Percentiles rank a stretch among this genome's conserved stretches.
phyloP scores from a whole-genome alignment of 306 rosid species.

The Castanea sativa region DNA sequence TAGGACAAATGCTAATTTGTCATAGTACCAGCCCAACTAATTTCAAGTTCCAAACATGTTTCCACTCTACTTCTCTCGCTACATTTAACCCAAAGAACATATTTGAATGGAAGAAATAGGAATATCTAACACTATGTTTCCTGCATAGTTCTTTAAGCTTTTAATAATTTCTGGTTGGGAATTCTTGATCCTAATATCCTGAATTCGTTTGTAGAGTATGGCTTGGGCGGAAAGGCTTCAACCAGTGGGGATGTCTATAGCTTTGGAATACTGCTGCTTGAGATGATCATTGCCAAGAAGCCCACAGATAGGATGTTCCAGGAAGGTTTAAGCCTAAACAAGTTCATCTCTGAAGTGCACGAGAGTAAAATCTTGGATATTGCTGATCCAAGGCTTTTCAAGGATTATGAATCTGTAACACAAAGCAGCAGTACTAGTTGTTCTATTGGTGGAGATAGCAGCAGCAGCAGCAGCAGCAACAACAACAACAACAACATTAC shows the following conservation, averaged over 20 bases:
- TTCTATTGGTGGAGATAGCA: neutral
- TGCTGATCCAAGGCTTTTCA: constrained; percentile 21
- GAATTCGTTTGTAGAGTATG: constrained; percentile 38
- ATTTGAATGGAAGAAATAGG: too few relatives aligned
- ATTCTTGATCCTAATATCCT: neutral
- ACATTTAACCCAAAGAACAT: too few relatives aligned
- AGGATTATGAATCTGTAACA: neutral
- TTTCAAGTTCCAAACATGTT: too few relatives aligned
- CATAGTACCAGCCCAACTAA: too few relatives aligned
- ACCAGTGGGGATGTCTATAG: constrained; percentile 42
- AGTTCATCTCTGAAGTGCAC: too few relatives aligned
- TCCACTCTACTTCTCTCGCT: too few relatives aligned
- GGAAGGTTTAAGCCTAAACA: too few relatives aligned
- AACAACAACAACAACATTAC: neutral
- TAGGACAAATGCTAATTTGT: too few relatives aligned
- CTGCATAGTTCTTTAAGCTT: too few relatives aligned
- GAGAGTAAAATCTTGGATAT: too few relatives aligned
- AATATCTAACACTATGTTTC: neutral
- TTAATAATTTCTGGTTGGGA: neutral
- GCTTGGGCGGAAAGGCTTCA: constrained; percentile 34
- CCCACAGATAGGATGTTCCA: too few relatives aligned
- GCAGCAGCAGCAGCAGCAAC: neutral
- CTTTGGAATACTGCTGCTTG: constrained; percentile 36
- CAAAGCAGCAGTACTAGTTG: constrained; percentile 1
- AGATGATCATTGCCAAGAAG: constrained; percentile 28